Percentiles rank a stretch among this genome's conserved stretches.
Conservation (phyloP, 176 grass and related monocot species). For the Oryza glaberrima region DNA sequence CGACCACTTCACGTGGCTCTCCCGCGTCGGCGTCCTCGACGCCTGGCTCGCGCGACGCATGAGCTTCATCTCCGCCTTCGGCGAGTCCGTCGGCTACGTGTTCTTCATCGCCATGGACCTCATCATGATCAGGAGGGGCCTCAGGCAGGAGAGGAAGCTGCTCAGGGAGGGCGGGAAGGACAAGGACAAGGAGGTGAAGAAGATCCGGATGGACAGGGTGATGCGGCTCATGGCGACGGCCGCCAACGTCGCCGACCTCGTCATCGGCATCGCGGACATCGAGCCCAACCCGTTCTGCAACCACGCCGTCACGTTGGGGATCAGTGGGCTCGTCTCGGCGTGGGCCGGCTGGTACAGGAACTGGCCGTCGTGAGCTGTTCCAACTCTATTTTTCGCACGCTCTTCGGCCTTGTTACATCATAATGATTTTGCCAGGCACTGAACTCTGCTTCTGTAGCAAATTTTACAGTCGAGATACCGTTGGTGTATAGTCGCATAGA, state of each 20-base stretch:
- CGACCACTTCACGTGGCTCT: slow-evolving; percentile 94
- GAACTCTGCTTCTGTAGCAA: background rate
- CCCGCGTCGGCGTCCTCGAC: slow-evolving; percentile 66
- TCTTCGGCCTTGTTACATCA: background rate
- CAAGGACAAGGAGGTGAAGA: slow-evolving; percentile 42
- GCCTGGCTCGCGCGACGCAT: slow-evolving; percentile 50
- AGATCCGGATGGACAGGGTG: slow-evolving; percentile 70
- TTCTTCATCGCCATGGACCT: slow-evolving; percentile 90
- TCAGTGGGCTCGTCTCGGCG: slow-evolving; percentile 91
- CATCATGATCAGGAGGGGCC: slow-evolving; percentile 74
- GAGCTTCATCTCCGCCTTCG: slow-evolving; percentile 84
- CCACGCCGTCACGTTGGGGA: slow-evolving; percentile 81
- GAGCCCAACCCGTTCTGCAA: slow-evolving; percentile 93
- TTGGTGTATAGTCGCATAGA: background rate
- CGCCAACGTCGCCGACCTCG: slow-evolving; percentile 77
- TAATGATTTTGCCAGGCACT: slow-evolving; percentile 7
- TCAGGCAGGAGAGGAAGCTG: slow-evolving; percentile 57
- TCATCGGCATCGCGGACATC: slow-evolving; percentile 75
- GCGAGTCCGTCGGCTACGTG: slow-evolving; percentile 77
- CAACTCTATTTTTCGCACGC: background rate
- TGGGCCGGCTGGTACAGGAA: slow-evolving; percentile 97
- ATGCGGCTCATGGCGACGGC: slow-evolving; percentile 94
- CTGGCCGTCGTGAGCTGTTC: slow-evolving; percentile 68
- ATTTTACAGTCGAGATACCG: background rate
- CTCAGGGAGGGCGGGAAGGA: background rate